Base-by-base conservation (phyloP, 192 early-diverging fungal genomes). In the Lunasporangiospora selenospora region DNA sequence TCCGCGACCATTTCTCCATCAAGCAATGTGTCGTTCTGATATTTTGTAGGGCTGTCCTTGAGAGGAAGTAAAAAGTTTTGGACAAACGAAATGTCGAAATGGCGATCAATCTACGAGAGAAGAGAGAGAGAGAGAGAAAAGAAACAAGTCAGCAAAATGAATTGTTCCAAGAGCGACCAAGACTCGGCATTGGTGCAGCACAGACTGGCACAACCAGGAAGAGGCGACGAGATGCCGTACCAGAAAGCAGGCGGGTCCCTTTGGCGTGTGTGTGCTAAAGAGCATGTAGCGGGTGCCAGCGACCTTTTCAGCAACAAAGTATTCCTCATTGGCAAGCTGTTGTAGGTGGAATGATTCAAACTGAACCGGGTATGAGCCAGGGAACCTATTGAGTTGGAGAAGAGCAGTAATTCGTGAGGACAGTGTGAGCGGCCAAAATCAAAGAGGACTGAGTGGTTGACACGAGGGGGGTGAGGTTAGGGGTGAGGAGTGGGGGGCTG, bases 1-100 rank as follows among this genome's bases (percentile, higher is more conserved):
- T 91, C 92, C 13, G 84, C 37, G 12, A 93, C 83, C 44, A 93
- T 75, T 73, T 93, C 90, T 21, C 89, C 92, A 73, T 93, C 90
- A 67, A 93, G 75, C 19, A 93, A 40, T 7, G 91, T 91, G 30
- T 90, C 82, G n/a, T 65, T 79, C 44, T 90, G 82, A 33, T 61
- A 84, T 57, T 82, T 75, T 13, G 77, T 59, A 37, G 78, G 71
- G 27, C 62, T 76, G n/a, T 71, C 66, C 2, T 76, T 60, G 11
- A 71, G 40, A 12, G 85, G 84, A 37, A 88, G 87, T 26, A 90
- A 44, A 4, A 86, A 75, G 32, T 89, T 60, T 10, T 80, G 78
- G 8, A 91, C 67, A 51, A 71, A 81, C 58, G 86, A 89, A 75
- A 88, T 90, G 10, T 76, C 51, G 54, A 84, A 87, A 46, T 91